These are phyloP conservation scores for Eutrema salsugineum DNA, from an alignment of 441 rosid genomes.

Conservation along the genomic window DNA sequence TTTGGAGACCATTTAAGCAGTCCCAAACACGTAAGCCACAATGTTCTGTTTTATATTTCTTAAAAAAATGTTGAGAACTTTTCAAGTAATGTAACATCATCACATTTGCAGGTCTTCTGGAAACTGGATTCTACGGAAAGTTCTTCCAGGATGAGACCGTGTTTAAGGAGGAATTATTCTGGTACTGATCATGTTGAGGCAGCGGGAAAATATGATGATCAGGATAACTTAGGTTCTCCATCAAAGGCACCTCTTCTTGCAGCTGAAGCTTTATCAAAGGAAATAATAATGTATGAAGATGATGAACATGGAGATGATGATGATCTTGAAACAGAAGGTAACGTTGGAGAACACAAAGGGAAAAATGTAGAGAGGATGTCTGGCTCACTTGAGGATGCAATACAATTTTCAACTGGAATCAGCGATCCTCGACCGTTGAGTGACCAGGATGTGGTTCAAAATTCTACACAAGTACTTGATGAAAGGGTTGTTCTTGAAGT, in stretches of 20 bases:
- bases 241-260: slow-evolving; percentile 57
- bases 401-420: slow-evolving; percentile 39
- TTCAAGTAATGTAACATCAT: slow-evolving; percentile 5
- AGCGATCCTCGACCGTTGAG: slow-evolving; percentile 44
- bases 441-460: slow-evolving; percentile 48
- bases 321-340: slow-evolving; percentile 40
- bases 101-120: slow-evolving; percentile 67
- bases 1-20: slow-evolving; percentile 52
- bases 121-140: slow-evolving; percentile 88
- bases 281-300: slow-evolving; percentile 57
- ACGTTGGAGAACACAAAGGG: slow-evolving; percentile 35
- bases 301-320: slow-evolving; percentile 62
- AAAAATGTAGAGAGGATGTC: slow-evolving; percentile 42
- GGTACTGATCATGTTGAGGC: slow-evolving; percentile 80
- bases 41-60: neutral
- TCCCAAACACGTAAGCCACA: slow-evolving; percentile 56
- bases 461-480: slow-evolving; percentile 53
- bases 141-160: slow-evolving; percentile 87
- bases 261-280: slow-evolving; percentile 74
- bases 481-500: slow-evolving; percentile 89
- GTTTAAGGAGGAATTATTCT: slow-evolving; percentile 63
- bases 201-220: slow-evolving; percentile 68
- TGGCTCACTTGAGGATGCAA: slow-evolving; percentile 44
- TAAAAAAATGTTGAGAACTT: neutral
- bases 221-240: slow-evolving; percentile 44